Conservation (phyloP, 768 basidiomycete genomes). For the Phaeolepiota aurea region DNA sequence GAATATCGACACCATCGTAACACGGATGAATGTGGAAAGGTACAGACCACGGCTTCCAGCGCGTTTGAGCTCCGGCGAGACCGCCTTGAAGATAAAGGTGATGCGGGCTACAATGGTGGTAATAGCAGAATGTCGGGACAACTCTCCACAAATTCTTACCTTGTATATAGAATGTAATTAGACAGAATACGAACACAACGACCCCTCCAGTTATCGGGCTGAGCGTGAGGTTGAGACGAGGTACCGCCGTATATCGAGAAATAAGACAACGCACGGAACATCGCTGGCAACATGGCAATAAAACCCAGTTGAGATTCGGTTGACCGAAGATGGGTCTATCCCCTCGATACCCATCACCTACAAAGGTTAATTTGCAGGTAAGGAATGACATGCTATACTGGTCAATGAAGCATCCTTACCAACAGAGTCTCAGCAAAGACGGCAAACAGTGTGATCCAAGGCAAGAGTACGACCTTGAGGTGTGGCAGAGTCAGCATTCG, state of each 20-base stretch:
- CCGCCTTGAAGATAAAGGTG: neutral
- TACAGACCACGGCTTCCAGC: neutral
- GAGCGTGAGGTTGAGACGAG: neutral
- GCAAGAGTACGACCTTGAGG: neutral
- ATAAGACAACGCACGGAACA: neutral
- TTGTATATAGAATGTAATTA: neutral
- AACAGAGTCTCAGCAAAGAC: neutral
- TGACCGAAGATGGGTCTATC: neutral
- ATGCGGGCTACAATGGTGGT: neutral
- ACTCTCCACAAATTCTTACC: neutral
- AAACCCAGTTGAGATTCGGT: neutral
- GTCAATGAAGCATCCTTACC: neutral
- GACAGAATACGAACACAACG: neutral
- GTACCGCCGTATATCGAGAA: neutral
- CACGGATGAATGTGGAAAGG: neutral
- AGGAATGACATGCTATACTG: too few species aligned
- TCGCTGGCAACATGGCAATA: neutral
- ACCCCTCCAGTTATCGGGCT: neutral
- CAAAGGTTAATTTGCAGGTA: neutral
- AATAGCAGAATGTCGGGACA: neutral
- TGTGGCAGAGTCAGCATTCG: too few species aligned
- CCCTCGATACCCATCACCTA: neutral
- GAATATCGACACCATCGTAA: neutral
- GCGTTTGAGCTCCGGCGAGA: neutral
- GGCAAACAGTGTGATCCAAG: neutral